These are phyloP conservation scores for Cercospora sesami DNA, from an alignment of 2,329 filamentous ascomycete species.

Conservation along the genomic window DNA sequence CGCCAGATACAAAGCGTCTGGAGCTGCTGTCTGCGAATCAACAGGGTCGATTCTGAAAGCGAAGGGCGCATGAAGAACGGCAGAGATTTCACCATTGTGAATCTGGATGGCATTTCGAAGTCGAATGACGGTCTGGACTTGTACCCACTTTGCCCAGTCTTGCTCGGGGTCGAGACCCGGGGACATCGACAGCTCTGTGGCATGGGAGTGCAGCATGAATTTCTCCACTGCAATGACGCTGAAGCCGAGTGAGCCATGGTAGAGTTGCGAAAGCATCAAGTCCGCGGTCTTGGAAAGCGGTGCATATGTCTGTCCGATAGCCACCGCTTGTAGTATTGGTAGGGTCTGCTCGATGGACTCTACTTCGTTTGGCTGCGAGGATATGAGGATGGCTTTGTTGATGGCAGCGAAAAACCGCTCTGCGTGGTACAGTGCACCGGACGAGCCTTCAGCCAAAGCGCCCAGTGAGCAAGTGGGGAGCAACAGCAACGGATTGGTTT, in stretches of 20 bases:
- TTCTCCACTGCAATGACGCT: not conserved
- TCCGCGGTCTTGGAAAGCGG: not conserved
- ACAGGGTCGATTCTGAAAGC: not conserved
- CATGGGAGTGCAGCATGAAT: not conserved
- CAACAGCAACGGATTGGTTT: not conserved
- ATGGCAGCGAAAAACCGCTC: not conserved
- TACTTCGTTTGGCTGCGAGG: not conserved
- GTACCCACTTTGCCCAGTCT: not conserved
- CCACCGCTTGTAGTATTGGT: not conserved
- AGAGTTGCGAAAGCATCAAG: not conserved
- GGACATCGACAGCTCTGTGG: not conserved
- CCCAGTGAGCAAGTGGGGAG: not conserved
- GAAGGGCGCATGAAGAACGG: not conserved
- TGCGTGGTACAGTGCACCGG: not conserved
- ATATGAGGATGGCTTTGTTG: not conserved
- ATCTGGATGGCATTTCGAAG: not conserved
- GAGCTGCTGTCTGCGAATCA: not conserved
- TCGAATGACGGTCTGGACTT: not conserved
- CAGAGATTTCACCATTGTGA: not conserved
- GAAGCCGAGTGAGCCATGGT: not conserved
- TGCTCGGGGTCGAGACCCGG: not conserved
- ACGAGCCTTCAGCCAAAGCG: not conserved
- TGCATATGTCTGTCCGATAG: not conserved
- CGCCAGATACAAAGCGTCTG: not conserved
- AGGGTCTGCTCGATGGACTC: not conserved